Evolutionary conservation across 2,329 filamentous ascomycete species (phyloP), one percentile per base, ranked within the genome.

Genomic region (Dothideomycetes sp.): DNA sequence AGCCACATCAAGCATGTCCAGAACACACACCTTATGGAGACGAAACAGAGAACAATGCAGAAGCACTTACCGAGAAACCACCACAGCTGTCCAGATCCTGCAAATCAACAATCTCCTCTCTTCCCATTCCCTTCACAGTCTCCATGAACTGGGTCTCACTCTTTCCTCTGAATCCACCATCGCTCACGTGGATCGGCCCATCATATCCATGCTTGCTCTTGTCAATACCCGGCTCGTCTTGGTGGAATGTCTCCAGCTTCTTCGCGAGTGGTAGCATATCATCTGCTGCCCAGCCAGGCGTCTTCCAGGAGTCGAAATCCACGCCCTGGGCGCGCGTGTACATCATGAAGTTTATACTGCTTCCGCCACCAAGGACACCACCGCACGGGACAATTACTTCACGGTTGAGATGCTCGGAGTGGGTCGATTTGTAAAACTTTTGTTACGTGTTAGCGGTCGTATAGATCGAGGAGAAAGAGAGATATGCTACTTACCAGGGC

Each of bases 361-460:
- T 57, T 5, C 77, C 76, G 5, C 79, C 80, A 14, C 80, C 80
- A 0, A 84, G 63, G 1, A 74, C 69, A 17, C 68, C 65, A 37
- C 64, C 65, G 10, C 51, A 58, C 9, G 62, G 61, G 5, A 68
- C 61, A 16, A 66, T 58, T 2, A 57, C 59, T 40, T 63, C 61
- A n/a, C 70, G 57, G 11, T 63, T 61, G 3, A 75, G 60, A 16
- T 69, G 50, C 27, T 64, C 54, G 0, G 64, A 63, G 19, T 64
- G 51, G 31, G 67, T 68, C 3, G 61, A 61, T 45, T 70, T 61
- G 52, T 74, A 74, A 51, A 75, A 75, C n/a, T n/a, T n/a, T n/a
- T n/a, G n/a, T n/a, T n/a, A n/a, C n/a, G n/a, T n/a, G n/a, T n/a
- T n/a, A n/a, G n/a, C n/a, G n/a, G n/a, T n/a, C n/a, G n/a, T n/a